A percentile compares a stretch with the other conserved stretches of the same genome.
Conservation (phyloP, 2,329 filamentous ascomycete species). For the Colletotrichum orbiculare region DNA sequence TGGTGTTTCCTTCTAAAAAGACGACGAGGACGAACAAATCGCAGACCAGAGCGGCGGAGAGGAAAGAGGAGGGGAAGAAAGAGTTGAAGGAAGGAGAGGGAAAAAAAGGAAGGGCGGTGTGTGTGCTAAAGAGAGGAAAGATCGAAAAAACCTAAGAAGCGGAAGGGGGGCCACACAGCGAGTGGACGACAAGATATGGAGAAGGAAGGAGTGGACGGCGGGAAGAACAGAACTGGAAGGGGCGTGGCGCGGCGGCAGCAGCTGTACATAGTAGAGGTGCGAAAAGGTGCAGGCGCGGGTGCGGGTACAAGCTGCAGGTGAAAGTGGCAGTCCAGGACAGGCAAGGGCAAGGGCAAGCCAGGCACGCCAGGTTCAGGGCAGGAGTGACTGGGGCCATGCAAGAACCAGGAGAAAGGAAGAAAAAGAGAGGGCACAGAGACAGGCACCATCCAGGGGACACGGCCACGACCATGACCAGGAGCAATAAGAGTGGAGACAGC, state of each 20-base stretch:
- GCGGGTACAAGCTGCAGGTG: too few relatives aligned
- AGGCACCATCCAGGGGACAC: constrained; percentile 20
- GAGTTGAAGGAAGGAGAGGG: constrained; percentile 41
- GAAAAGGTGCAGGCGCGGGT: background rate
- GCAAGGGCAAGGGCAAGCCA: constrained; percentile 17
- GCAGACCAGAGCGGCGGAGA: constrained; percentile 40
- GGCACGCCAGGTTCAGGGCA: constrained; percentile 27
- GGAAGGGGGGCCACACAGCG: constrained; percentile 43
- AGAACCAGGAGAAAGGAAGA: constrained; percentile 17
- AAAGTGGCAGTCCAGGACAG: background rate
- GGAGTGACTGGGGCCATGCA: too few relatives aligned
- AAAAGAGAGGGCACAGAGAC: constrained; percentile 7
- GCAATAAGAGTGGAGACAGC: constrained; percentile 29
- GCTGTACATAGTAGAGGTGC: constrained; percentile 1
- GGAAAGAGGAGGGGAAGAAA: constrained; percentile 41
- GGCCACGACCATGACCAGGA: constrained; percentile 1
- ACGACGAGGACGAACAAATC: constrained; percentile 44
- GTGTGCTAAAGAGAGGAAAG: constrained; percentile 45
- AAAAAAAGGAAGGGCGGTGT: constrained; percentile 45
- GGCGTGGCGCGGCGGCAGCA: constrained; percentile 44
- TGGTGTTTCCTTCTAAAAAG: constrained; percentile 37
- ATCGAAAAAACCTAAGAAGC: constrained; percentile 45
- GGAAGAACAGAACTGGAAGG: constrained; percentile 45
- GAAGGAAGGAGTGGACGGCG: constrained; percentile 45
- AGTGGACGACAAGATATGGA: constrained; percentile 41